A percentile compares a stretch with the other conserved stretches of the same genome.
These are phyloP conservation scores for Lotmaria passim DNA, from an alignment of 208 protist genomes.

Conservation along the genomic window DNA sequence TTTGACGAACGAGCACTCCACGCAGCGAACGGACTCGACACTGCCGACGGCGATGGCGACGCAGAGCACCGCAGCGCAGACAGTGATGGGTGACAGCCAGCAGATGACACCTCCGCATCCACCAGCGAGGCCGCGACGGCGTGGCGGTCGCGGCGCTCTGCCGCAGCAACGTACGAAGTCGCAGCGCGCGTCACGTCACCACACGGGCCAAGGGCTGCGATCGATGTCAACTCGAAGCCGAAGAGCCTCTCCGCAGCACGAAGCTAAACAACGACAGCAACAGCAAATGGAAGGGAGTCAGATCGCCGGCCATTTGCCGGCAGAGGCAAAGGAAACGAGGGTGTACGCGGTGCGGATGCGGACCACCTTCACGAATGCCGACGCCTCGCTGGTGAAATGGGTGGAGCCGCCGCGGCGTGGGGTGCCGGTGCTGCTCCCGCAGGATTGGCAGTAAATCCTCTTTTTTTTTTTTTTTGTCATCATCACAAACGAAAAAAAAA, in stretches of 20 bases:
- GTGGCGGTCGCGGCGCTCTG: too few relatives aligned
- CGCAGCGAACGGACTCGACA: neutral
- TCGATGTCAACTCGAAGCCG: too few relatives aligned
- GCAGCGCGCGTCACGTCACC: too few relatives aligned
- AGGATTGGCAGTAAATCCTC: conserved; percentile 31
- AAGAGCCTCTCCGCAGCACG: too few relatives aligned
- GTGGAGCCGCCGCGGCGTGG: conserved; percentile 45
- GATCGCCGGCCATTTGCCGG: conserved; percentile 19
- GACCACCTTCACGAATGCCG: conserved; percentile 30
- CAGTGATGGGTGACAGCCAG: too few relatives aligned
- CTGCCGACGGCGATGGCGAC: neutral
- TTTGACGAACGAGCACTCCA: neutral
- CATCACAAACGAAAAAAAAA: neutral
- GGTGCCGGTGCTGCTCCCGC: conserved; percentile 51
- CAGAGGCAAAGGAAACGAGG: conserved; percentile 55
- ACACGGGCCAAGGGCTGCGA: too few relatives aligned
- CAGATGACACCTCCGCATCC: too few relatives aligned
- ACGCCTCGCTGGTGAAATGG: conserved; percentile 37
- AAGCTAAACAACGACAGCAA: neutral
- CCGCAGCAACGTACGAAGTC: too few relatives aligned
- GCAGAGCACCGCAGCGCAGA: neutral
- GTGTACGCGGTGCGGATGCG: conserved; percentile 54
- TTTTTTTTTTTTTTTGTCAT: too few relatives aligned
- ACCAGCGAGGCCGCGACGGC: too few relatives aligned
- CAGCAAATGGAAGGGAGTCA: neutral